phyloP scores from a whole-genome alignment of 23 red algal species.

The Gracilariopsis chorda region DNA sequence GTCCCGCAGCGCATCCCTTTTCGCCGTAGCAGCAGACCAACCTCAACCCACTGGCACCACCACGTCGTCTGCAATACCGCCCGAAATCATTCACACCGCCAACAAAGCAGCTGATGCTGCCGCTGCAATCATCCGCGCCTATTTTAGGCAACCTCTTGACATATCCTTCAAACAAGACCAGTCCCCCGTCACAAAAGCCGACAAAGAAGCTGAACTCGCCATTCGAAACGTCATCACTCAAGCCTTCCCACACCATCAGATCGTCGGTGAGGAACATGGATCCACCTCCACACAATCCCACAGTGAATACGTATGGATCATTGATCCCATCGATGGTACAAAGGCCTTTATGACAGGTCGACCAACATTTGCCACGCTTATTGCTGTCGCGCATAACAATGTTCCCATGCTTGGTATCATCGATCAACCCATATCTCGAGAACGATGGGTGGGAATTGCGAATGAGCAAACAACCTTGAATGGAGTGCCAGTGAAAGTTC shows the following conservation, averaged over 20 bases:
- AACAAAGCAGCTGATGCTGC: slow-evolving; percentile 63
- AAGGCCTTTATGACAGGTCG: slow-evolving; percentile 89
- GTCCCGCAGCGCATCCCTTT: no score
- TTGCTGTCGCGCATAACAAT: slow-evolving; percentile 68
- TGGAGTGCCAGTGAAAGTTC: slow-evolving; percentile 23
- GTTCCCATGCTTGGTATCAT: slow-evolving; percentile 83
- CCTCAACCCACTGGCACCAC: neutral
- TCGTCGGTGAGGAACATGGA: slow-evolving; percentile 89
- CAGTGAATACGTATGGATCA: slow-evolving; percentile 76
- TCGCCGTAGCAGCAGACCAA: no score
- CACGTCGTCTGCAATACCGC: neutral
- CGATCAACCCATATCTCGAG: slow-evolving; percentile 77
- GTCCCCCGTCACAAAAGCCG: slow-evolving; percentile 89
- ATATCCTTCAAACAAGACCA: slow-evolving; percentile 74
- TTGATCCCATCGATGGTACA: slow-evolving; percentile 97
- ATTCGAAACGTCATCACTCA: slow-evolving; percentile 77
- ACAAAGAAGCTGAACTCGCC: slow-evolving; percentile 74
- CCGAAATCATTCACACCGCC: slow-evolving; percentile 44
- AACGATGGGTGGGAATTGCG: slow-evolving; percentile 83
- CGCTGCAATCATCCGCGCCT: slow-evolving; percentile 26
- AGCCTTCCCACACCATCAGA: slow-evolving; percentile 38
- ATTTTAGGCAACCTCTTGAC: slow-evolving; percentile 66
- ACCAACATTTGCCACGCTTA: slow-evolving; percentile 93
- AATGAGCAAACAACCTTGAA: slow-evolving; percentile 62
- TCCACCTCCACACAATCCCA: neutral